Evolutionary conservation across 2,329 filamentous ascomycete genomes (phyloP).

Genomic region (Corinectria fuckeliana): DNA sequence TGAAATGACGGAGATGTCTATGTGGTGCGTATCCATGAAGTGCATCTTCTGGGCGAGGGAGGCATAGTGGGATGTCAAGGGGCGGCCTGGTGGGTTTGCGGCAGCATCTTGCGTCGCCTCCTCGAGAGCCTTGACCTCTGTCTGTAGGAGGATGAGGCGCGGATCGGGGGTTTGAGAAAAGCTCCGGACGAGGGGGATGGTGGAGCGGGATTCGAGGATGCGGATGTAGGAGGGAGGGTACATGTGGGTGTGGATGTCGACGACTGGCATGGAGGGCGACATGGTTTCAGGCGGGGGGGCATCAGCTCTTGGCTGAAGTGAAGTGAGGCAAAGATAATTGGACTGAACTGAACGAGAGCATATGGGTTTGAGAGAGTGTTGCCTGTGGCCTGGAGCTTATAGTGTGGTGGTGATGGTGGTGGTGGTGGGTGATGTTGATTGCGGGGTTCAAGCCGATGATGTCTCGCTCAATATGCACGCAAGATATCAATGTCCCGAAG

Average conservation of each 20-base stretch:
- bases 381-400: not conserved
- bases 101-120: slow-evolving; percentile 60
- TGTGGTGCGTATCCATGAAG: slow-evolving; percentile 87
- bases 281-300: slow-evolving; percentile 36
- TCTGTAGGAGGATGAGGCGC: slow-evolving; percentile 69
- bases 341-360: not conserved
- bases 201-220: slow-evolving; percentile 63
- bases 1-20: slow-evolving; percentile 83
- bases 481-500: not conserved
- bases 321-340: too few relatives aligned
- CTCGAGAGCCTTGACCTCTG: slow-evolving; percentile 55
- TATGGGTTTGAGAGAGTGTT: not conserved
- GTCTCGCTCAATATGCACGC: not conserved
- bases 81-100: slow-evolving; percentile 73
- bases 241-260: slow-evolving; percentile 75
- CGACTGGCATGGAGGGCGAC: slow-evolving; percentile 51
- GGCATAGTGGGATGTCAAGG: slow-evolving; percentile 83
- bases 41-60: slow-evolving; percentile 79
- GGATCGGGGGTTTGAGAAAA: slow-evolving; percentile 64
- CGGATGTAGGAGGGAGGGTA: slow-evolving; percentile 69
- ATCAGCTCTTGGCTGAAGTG: not conserved
- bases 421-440: slow-evolving; percentile 10
- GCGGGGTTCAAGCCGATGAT: not conserved
- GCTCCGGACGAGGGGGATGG: slow-evolving; percentile 74
- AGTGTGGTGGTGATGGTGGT: not conserved